Percentiles rank a stretch among this genome's conserved stretches.
Evolutionary conservation across 179 eudicot species (phyloP).

Genomic region (Drosera spatulata): DNA sequence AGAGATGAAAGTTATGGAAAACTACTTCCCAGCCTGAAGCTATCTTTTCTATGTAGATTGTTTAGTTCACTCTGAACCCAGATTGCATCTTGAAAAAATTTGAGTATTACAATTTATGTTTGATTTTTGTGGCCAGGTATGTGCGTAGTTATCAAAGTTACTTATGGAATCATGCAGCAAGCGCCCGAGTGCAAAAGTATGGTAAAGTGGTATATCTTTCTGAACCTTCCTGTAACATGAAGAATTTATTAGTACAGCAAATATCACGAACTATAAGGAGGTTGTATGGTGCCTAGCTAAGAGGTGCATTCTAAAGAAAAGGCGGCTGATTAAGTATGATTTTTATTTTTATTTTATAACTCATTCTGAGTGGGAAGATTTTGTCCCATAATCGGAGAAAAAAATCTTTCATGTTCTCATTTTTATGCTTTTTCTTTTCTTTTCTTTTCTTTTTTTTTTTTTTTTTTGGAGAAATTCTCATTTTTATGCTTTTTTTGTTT

Average conservation of each 20-base stretch:
- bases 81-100: background rate
- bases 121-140: slow-evolving; percentile 43
- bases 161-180: slow-evolving; percentile 95
- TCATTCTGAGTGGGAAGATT: too few species aligned
- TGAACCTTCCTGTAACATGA: background rate
- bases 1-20: background rate
- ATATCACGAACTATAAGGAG: too few species aligned
- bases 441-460: too few species aligned
- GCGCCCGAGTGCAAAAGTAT: slow-evolving; percentile 72
- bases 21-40: background rate
- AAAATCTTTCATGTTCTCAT: too few species aligned
- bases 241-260: background rate
- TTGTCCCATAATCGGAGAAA: too few species aligned
- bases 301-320: too few species aligned
- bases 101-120: background rate
- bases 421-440: too few species aligned
- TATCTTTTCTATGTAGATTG: background rate
- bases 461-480: too few species aligned
- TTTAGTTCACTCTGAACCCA: background rate
- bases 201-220: slow-evolving; percentile 26
- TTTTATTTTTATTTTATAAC: too few species aligned
- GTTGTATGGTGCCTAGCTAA: too few species aligned
- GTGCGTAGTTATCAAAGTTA: slow-evolving; percentile 97
- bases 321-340: too few species aligned
- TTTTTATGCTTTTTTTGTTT: too few species aligned